A percentile compares a stretch with the other conserved stretches of the same genome.
Conservation (phyloP, 2,329 filamentous ascomycete species). For the Pseudogymnoascus sp. region DNA sequence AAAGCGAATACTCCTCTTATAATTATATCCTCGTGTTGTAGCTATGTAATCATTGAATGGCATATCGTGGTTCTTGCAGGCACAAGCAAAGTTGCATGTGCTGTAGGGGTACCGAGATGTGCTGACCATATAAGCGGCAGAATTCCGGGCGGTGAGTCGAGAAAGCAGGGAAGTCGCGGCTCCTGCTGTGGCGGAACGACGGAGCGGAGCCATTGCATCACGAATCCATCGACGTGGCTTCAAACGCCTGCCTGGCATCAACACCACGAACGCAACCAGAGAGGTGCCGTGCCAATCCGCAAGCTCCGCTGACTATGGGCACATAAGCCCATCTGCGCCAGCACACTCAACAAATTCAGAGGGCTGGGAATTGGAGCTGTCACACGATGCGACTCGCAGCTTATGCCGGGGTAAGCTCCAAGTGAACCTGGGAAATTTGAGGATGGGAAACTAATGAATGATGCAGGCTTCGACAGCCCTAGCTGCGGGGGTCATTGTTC, state of each 20-base stretch:
- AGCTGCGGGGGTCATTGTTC: slow-evolving; percentile 74
- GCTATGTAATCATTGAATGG: not conserved
- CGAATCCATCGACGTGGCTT: slow-evolving; percentile 20
- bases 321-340: slow-evolving; percentile 11
- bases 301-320: slow-evolving; percentile 7
- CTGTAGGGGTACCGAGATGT: not conserved
- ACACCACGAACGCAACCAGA: slow-evolving; percentile 1
- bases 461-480: slow-evolving; percentile 69
- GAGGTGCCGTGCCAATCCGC: slow-evolving; percentile 5
- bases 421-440: not conserved
- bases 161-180: not conserved
- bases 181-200: not conserved
- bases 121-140: not conserved
- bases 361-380: slow-evolving; percentile 17
- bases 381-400: slow-evolving; percentile 48
- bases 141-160: not conserved
- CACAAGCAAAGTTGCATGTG: not conserved
- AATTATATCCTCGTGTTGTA: not conserved
- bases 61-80: not conserved
- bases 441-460: not conserved
- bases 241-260: slow-evolving; percentile 13
- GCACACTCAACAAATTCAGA: slow-evolving; percentile 12
- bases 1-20: not conserved
- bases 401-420: slow-evolving; percentile 36
- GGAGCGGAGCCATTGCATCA: slow-evolving; percentile 6